Evolutionary conservation across 1,139 yeast genomes (phyloP).

Genomic region (Lodderomyces orthopsilosis): DNA sequence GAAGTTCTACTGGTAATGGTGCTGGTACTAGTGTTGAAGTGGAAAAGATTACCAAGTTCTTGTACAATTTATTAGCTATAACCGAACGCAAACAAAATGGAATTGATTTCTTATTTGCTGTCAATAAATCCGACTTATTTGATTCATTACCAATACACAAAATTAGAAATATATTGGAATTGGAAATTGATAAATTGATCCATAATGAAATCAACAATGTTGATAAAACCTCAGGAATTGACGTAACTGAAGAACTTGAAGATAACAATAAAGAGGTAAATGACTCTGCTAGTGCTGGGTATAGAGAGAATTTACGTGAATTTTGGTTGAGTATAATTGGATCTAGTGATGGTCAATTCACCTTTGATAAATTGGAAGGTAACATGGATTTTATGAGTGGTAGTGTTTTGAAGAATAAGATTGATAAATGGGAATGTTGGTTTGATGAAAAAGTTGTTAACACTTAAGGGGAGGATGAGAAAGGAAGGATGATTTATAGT

Average conservation of each 20-base stretch:
- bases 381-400: conserved; percentile 71
- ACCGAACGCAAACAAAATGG: conserved; percentile 65
- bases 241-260: conserved; percentile 27
- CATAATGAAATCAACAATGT: conserved; percentile 35
- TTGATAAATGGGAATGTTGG: conserved; percentile 72
- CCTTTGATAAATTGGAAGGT: conserved; percentile 68
- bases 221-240: conserved; percentile 35
- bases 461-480: conserved; percentile 16
- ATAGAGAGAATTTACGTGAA: conserved; percentile 26
- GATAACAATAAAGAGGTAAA: no score
- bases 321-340: conserved; percentile 50
- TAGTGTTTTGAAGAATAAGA: conserved; percentile 56
- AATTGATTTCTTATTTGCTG: conserved; percentile 68
- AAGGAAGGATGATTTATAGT: not conserved
- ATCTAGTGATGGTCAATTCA: conserved; percentile 38
- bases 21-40: conserved; percentile 19
- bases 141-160: conserved; percentile 70
- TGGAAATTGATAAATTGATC: conserved; percentile 60
- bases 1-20: conserved; percentile 9
- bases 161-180: conserved; percentile 56
- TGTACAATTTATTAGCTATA: conserved; percentile 52
- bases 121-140: conserved; percentile 82
- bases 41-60: conserved; percentile 44
- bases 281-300: no score
- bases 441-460: conserved; percentile 70